Evolutionary conservation across 495 filamentous ascomycete genomes (phyloP), one percentile per base, ranked within the genome.

Genomic region (Bathelium albidoporum): DNA sequence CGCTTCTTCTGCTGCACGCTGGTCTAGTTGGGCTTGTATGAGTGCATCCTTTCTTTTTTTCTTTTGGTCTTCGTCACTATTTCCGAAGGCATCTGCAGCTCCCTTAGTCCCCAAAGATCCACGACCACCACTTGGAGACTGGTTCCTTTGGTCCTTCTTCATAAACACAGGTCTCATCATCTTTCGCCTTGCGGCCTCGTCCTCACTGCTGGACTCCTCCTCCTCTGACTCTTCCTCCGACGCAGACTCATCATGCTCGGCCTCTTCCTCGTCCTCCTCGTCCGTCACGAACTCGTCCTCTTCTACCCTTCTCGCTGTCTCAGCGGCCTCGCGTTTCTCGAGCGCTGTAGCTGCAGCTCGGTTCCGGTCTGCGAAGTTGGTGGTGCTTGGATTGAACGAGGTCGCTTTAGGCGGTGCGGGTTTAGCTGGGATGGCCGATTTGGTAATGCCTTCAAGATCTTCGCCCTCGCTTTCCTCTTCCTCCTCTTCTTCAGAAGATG

Each of bases 111-210:
- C 59, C 72, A 76, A 28, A 70, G 68, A 29, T 72, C 69, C 58
- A 32, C 60, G 70, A n/a, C 61, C 62, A 64, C 63, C 62, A 60
- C 64, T 68, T 4, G 64, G 70, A 39, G 64, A 43, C 32, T 67
- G 70, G 71, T 69, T 79, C 79, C 94, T 85, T 65, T 90, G 81
- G 59, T 81, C 83, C 70, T 97, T 96, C 43, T 89, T 89, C 60
- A 97, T 87, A 73, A 99, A 97, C 24, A 89, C 95, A 11, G 94
- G 94, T 52, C 92, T 85, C 62, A 95, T 76, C 64, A 97, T 85
- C 36, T 91, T 76, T 59, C 84, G 81, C 53, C 85, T 68, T 20
- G 68, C 62, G 1, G 69, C 68, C 32, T 71, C 71, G 9, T 75
- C 73, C 26, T 72, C 70, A 26, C 64, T 68, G 29, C 68, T 83